Conservation (phyloP, 176 grass and related monocot species). For the Calamus simplicifolius region DNA sequence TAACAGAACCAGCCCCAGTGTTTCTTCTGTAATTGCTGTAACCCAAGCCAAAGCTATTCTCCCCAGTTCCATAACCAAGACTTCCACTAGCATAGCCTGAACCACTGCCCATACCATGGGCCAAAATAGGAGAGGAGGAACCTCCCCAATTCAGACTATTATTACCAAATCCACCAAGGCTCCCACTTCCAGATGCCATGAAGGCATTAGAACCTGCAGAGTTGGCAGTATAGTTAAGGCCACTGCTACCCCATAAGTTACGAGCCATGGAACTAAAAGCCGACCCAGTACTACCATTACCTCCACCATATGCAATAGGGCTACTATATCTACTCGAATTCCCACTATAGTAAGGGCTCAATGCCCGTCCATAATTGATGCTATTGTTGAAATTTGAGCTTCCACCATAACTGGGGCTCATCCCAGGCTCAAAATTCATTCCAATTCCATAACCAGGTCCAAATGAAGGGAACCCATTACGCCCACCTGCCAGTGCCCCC, state of each 20-base stretch:
- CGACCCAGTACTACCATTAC: conserved; percentile 59
- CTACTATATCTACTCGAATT: conserved; percentile 58
- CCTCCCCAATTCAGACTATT: conserved; percentile 40
- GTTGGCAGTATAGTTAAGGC: conserved; percentile 43
- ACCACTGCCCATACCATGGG: conserved; percentile 36
- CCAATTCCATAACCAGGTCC: conserved; percentile 61
- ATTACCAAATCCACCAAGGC: conserved; percentile 23
- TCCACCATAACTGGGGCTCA: conserved; percentile 47
- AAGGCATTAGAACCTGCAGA: conserved; percentile 55
- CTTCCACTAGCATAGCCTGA: conserved; percentile 24
- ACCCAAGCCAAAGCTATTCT: conserved; percentile 41
- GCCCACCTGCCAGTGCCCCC: conserved; percentile 46
- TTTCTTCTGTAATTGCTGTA: conserved; percentile 38
- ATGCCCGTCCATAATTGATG: conserved; percentile 46
- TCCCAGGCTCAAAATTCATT: conserved; percentile 49
- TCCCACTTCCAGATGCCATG: conserved; percentile 39
- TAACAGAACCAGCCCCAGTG: conserved; percentile 38
- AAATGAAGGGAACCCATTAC: conserved; percentile 67
- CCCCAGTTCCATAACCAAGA: conserved; percentile 38
- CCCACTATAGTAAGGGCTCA: conserved; percentile 53
- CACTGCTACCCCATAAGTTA: conserved; percentile 63
- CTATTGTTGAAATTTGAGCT: conserved; percentile 43
- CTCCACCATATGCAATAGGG: conserved; percentile 42
- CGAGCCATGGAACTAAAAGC: conserved; percentile 58
- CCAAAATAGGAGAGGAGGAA: conserved; percentile 23